Evolutionary conservation across 805 yeast genomes (phyloP), one percentile per base, ranked within the genome.

Genomic region (Nakazawaea anatomiae): DNA sequence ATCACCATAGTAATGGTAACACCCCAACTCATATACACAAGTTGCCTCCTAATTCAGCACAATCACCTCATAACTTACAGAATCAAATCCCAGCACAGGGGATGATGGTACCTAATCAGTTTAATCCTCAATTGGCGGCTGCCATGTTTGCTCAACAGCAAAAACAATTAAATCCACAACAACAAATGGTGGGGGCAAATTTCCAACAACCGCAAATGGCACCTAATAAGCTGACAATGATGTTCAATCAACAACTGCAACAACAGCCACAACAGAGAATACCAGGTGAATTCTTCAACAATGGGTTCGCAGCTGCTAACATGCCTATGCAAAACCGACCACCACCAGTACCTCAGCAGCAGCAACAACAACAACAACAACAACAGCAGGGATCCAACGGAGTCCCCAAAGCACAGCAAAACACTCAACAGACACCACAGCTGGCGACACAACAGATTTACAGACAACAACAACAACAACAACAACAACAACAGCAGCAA

Each of bases 51-150:
- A 48, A 51, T 38, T 18, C 51, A n/a, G 44, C 47, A 27, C 51
- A 25, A 30, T 43, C 48, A 27, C 45, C 52, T 7, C 52, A 51
- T 18, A 41, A 25, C 9, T 32, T 43, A 38, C 43, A 27, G 30
- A 51, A 48, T 18, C 46, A 32, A 35, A 36, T 46, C 3, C 54
- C 59, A 53, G 63, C 65, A 4, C 66, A 61, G 47, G 64, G 64
- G 6, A 55, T 62, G 61, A 61, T 63, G 62, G 52, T 61, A 10
- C 62, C 63, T 10, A 55, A 55, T 42, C 67, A 63, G 53, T 60
- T 60, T 54, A 64, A 60, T 9, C 65, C 65, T 9, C 65, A 61
- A 44, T 60, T 61, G 45, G 59, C 58, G 38, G 65, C 65, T 12
- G 51, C 50, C 18, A 57, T 61, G 59, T 58, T 56, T 52, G 61